A percentile compares a stretch with the other conserved stretches of the same genome.
Evolutionary conservation across 768 basidiomycete genomes (phyloP).

Genomic region (Tricholomella constricta): DNA sequence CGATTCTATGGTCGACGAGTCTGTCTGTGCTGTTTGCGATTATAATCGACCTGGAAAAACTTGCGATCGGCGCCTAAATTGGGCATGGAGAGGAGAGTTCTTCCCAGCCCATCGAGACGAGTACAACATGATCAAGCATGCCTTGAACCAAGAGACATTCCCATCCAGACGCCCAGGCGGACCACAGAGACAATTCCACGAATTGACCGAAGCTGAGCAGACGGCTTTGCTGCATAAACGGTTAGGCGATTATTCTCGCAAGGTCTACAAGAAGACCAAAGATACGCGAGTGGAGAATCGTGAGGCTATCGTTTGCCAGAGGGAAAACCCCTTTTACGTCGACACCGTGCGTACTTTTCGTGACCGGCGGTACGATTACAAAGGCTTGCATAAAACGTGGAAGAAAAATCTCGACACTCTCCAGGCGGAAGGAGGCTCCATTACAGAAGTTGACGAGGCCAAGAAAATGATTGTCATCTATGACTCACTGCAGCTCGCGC

Average conservation of each 20-base stretch:
- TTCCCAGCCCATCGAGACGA: slow-evolving; percentile 98
- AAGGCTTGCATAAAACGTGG: slow-evolving; percentile 98
- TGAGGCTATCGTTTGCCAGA: slow-evolving; percentile 94
- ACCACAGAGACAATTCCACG: slow-evolving; percentile 78
- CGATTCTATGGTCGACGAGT: slow-evolving; percentile 96
- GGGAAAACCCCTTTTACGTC: slow-evolving; percentile 98
- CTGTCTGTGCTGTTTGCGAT: slow-evolving; percentile 97
- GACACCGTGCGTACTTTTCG: slow-evolving; percentile 97
- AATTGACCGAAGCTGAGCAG: slow-evolving; percentile 84
- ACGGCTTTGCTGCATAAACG: slow-evolving; percentile 93
- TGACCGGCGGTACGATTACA: slow-evolving; percentile 98
- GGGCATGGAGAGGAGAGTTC: slow-evolving; percentile 99
- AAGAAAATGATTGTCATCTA: slow-evolving; percentile 99
- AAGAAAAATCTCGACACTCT: slow-evolving; percentile 94
- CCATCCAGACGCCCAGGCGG: slow-evolving; percentile 76
- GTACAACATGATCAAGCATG: slow-evolving; percentile 98
- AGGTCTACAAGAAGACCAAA: slow-evolving; percentile 98
- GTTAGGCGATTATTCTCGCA: slow-evolving; percentile 96
- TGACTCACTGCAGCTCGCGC: slow-evolving; percentile 97
- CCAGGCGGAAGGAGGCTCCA: slow-evolving; percentile 62
- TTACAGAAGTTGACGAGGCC: slow-evolving; percentile 92
- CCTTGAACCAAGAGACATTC: slow-evolving; percentile 92
- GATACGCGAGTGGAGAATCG: slow-evolving; percentile 94
- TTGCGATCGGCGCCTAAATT: slow-evolving; percentile 90
- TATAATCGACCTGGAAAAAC: slow-evolving; percentile 95